These are phyloP conservation scores for Amaranthus tricolor DNA, from an alignment of 179 eudicot genomes.

Conservation along the genomic window DNA sequence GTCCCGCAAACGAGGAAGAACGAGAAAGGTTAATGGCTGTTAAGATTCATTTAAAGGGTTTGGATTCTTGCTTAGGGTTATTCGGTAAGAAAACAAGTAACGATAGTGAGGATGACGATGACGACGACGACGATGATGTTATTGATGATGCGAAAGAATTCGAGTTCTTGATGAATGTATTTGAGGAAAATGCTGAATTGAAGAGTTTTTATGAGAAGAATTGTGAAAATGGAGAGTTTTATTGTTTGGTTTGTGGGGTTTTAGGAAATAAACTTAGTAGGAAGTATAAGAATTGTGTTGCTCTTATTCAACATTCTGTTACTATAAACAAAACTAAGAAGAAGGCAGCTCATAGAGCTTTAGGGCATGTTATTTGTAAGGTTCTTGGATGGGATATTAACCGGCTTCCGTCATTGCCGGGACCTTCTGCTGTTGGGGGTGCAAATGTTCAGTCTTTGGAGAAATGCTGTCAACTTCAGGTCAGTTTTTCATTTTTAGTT, in stretches of 20 bases:
- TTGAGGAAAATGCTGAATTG: conserved; percentile 51
- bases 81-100: conserved; percentile 18
- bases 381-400: conserved; percentile 85
- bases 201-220: conserved; percentile 56
- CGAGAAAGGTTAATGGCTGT: background rate
- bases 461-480: conserved; percentile 34
- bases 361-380: conserved; percentile 61
- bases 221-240: conserved; percentile 56
- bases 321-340: conserved; percentile 64
- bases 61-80: conserved; percentile 32
- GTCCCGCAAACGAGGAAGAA: conserved; percentile 29
- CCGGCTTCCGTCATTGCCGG: conserved; percentile 40
- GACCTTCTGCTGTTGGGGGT: conserved; percentile 14
- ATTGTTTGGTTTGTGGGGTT: conserved; percentile 74
- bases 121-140: conserved; percentile 41
- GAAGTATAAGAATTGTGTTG: conserved; percentile 61
- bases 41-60: conserved; percentile 36
- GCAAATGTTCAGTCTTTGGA: conserved; percentile 4
- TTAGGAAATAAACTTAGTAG: conserved; percentile 45
- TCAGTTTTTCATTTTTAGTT: conserved; percentile 1
- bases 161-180: conserved; percentile 44
- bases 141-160: conserved; percentile 30
- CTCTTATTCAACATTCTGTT: conserved; percentile 75
- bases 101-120: conserved; percentile 36
- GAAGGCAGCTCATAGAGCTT: conserved; percentile 69